Evolutionary conservation across 2,329 filamentous ascomycete species (phyloP), one percentile per base, ranked within the genome.

Genomic region (Berkeleyomyces basicola): DNA sequence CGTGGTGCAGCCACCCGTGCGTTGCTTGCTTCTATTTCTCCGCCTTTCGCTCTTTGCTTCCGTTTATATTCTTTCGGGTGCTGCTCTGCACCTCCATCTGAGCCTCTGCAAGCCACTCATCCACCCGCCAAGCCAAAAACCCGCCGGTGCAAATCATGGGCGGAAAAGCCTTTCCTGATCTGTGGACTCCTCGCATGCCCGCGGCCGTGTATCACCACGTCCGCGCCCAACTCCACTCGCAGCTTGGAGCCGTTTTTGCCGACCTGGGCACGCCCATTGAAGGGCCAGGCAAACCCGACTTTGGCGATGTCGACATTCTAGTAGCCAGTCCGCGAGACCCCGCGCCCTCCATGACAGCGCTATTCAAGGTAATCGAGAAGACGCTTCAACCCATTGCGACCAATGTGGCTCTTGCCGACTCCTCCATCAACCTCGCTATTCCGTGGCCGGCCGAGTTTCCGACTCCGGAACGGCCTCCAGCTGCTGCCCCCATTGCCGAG

Each of bases 221-320:
- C 37, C 80, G 79, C 31, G 66, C 70, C 0, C 68, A 74, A 0
- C 81, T 78, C 65, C 73, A 77, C 36, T 63, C 69, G 0, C 70
- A 77, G 1, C 77, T 88, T 0, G 71, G 72, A 0, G 67, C 73
- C 1, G 72, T 85, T 3, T 89, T 82, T 67, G 61, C 72, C 0
- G 74, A 73, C 6, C 82, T 87, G 3, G 78, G 76, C 0, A 77
- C 79, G 0, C 83, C 87, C 0, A 79, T 85, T 37, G 86, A 90
- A 67, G 85, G 81, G 0, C 87, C 88, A 0, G 83, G 71, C 0
- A 93, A 93, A 71, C 49, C 67, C 0, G 80, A 83, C 67, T 79
- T 82, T 68, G 89, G 88, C 23, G 89, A 93, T 67, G 74, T 95
- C 44, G 88, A 93, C 71, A 76, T 91, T 64, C 71, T 90, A 1